Base-by-base conservation (phyloP, 148 eudicot species). In the Beta vulgaris region DNA sequence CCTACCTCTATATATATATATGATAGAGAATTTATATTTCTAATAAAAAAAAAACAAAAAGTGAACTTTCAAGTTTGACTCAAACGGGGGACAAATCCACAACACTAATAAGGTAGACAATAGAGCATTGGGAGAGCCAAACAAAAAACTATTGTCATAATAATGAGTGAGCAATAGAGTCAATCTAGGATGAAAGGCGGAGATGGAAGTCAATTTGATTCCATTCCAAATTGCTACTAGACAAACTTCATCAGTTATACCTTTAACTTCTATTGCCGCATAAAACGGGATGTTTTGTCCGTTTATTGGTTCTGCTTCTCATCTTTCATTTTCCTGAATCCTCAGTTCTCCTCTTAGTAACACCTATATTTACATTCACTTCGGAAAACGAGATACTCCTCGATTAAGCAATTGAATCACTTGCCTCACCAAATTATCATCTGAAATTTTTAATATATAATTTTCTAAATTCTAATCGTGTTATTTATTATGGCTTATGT, bases 191-290 rank as follows among this genome's bases (percentile, higher is more conserved):
- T n/a, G 7, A 51, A 18, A 51, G 55, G 55, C 32, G 0, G 65
- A 37, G 48, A 21, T 15, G 46, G 18, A 49, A 75, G 58, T 77
- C 73, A 75, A 75, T 63, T 78, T 61, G 87, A 87, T 87, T 82
- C 90, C 83, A 70, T 55, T 85, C 87, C 90, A 87, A 87, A 81
- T 55, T 59, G 49, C 86, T 72, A 84, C 1, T 54, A 3, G 82
- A 82, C 89, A 81, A 82, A 74, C 21, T 8, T 1, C 48, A 35
- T 58, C 80, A 71, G 35, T 46, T 69, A 16, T 29, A 21, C 43
- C 32, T 63, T 76, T 76, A 80, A 64, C 80, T 65, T 77, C 54
- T 71, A 77, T 65, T 71, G 83, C 82, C 80, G 83, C 83, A 81
- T 73, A 51, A 60, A 76, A 71, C 83, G 81, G 81, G 67, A 31